Conservation (phyloP, 371 early-diverging fungal genomes). For the Polyrhizophydium stewartii region DNA sequence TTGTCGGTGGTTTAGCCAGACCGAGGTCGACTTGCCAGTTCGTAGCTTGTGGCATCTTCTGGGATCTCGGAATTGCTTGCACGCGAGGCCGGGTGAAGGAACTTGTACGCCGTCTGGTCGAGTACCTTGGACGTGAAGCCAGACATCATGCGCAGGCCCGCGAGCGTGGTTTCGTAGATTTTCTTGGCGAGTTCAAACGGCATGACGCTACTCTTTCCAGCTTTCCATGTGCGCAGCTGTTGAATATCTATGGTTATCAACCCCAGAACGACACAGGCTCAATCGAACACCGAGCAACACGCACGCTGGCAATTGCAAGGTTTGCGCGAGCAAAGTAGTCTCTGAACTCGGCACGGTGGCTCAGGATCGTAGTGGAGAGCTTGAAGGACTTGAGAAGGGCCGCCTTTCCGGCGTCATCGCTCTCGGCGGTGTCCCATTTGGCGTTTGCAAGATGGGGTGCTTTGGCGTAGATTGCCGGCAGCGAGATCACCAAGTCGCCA, state of each 20-base stretch:
- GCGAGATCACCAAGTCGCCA: conserved; percentile 36
- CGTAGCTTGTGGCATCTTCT: conserved; percentile 27
- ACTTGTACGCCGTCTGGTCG: conserved; percentile 50
- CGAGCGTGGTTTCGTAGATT: conserved; percentile 20
- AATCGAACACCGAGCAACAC: too few species aligned
- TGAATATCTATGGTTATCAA: not conserved
- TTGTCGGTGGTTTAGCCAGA: too few species aligned
- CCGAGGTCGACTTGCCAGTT: conserved; percentile 30
- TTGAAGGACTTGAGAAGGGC: conserved; percentile 9
- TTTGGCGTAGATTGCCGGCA: conserved; percentile 28
- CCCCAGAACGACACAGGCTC: too few species aligned
- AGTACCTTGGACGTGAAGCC: conserved; percentile 19
- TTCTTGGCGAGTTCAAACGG: too few species aligned
- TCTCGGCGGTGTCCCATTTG: conserved; percentile 22
- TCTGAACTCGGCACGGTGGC: conserved; percentile 9
- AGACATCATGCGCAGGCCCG: conserved; percentile 29
- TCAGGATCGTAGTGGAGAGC: conserved; percentile 13
- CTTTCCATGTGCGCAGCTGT: too few species aligned
- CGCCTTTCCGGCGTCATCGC: conserved; percentile 11
- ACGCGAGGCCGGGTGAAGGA: conserved; percentile 29
- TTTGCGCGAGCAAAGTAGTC: conserved; percentile 15
- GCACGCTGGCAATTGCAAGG: not conserved
- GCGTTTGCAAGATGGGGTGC: conserved; percentile 23
- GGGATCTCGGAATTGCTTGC: conserved; percentile 15
- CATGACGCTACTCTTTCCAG: too few species aligned